Percentiles rank a stretch among this genome's conserved stretches.
Conservation (phyloP, 139 green algal genomes). For the Chlorella sp. region DNA sequence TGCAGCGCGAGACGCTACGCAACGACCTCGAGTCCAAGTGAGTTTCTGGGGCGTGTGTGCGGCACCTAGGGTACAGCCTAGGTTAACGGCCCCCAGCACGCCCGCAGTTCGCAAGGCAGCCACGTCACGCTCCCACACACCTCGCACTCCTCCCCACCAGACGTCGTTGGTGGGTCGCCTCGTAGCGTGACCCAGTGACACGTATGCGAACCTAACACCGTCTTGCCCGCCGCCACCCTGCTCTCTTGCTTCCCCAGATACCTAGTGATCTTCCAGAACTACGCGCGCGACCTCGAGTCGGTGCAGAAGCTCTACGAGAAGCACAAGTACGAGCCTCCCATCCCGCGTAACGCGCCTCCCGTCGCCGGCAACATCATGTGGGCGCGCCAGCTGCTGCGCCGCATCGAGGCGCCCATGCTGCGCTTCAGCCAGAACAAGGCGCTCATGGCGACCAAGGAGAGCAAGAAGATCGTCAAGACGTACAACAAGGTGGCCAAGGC, state of each 20-base stretch:
- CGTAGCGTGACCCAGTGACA: too few relatives aligned
- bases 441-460: constrained; percentile 84
- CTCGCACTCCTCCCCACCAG: too few relatives aligned
- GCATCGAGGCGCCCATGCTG: constrained; percentile 90
- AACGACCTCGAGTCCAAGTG: constrained; percentile 38
- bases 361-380: constrained; percentile 86
- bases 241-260: constrained; percentile 77
- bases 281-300: constrained; percentile 74
- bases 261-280: constrained; percentile 83
- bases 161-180: too few relatives aligned
- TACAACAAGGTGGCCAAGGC: constrained; percentile 89
- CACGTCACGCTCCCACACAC: too few relatives aligned
- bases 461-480: constrained; percentile 75
- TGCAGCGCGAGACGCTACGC: constrained; percentile 77
- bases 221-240: too few relatives aligned
- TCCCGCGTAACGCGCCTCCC: constrained; percentile 77
- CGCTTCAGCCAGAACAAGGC: constrained; percentile 70
- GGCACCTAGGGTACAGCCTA: too few relatives aligned
- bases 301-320: constrained; percentile 90
- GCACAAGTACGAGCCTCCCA: constrained; percentile 76
- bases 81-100: too few relatives aligned
- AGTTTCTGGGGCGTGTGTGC: not conserved
- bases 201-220: too few relatives aligned
- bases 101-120: too few relatives aligned
- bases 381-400: constrained; percentile 80